Percentiles rank a stretch among this genome's conserved stretches.
Conservation (phyloP, 2,329 filamentous ascomycete genomes). For the Anthostomella pinea region DNA sequence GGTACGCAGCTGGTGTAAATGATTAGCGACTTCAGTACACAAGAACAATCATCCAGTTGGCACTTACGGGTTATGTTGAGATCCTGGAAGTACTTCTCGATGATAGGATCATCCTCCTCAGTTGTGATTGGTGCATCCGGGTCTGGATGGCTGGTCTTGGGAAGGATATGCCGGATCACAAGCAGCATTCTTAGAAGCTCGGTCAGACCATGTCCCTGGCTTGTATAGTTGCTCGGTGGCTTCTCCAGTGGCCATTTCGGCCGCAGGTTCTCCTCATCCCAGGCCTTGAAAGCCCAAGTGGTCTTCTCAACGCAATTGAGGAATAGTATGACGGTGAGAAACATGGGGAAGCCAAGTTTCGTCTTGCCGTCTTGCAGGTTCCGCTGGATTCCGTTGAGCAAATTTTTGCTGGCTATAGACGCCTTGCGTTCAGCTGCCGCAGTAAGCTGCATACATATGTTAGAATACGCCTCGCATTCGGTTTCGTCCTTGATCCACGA, state of each 20-base stretch:
- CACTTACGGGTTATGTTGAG: slow-evolving; percentile 57
- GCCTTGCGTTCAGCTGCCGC: slow-evolving; percentile 64
- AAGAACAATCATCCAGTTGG: too few relatives aligned
- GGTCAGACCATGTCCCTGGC: slow-evolving; percentile 58
- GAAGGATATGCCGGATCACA: slow-evolving; percentile 57
- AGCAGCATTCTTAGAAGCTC: slow-evolving; percentile 60
- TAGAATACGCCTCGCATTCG: slow-evolving; percentile 56
- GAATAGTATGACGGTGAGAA: slow-evolving; percentile 59
- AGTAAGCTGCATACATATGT: slow-evolving; percentile 62
- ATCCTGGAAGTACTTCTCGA: slow-evolving; percentile 52
- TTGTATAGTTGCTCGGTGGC: slow-evolving; percentile 54
- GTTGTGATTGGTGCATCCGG: slow-evolving; percentile 48
- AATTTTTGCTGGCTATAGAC: slow-evolving; percentile 53
- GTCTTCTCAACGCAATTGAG: slow-evolving; percentile 66
- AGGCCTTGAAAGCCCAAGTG: slow-evolving; percentile 66
- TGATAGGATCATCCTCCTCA: slow-evolving; percentile 44
- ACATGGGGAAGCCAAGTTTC: slow-evolving; percentile 59
- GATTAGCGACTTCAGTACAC: slow-evolving; percentile 13
- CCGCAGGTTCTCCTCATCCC: slow-evolving; percentile 60
- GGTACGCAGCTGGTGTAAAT: slow-evolving; percentile 32
- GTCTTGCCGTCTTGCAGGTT: slow-evolving; percentile 59
- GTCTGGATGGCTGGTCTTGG: slow-evolving; percentile 45
- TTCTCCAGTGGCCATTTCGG: slow-evolving; percentile 60
- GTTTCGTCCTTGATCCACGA: slow-evolving; percentile 51
- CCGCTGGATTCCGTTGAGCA: slow-evolving; percentile 60